A percentile compares a stretch with the other conserved stretches of the same genome.
These are phyloP conservation scores for Emericellopsis terricola DNA, from an alignment of 495 filamentous ascomycete genomes.

Conservation along the genomic window DNA sequence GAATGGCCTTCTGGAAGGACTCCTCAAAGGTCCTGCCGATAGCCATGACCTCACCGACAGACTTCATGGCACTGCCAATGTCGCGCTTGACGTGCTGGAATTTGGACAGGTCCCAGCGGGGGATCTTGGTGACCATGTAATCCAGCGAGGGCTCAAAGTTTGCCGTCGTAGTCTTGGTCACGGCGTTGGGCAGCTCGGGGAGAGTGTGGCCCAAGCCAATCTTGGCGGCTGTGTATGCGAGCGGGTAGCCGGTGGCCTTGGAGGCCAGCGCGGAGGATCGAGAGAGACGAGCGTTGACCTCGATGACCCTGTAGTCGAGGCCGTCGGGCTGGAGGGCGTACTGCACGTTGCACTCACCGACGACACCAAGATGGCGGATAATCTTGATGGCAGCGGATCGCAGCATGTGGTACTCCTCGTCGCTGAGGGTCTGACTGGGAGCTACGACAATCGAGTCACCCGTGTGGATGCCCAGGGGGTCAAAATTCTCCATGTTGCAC, in stretches of 20 bases:
- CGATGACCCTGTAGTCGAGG: constrained; percentile 91
- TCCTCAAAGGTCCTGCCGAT: constrained; percentile 97
- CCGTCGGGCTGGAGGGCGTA: constrained; percentile 92
- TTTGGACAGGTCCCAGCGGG: constrained; percentile 91
- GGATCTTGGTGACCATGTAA: constrained; percentile 97
- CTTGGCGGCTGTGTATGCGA: constrained; percentile 94
- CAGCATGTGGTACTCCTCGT: constrained; percentile 98
- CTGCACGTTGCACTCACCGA: constrained; percentile 96
- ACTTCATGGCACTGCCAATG: constrained; percentile 96
- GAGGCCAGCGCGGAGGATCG: constrained; percentile 92
- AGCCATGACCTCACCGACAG: constrained; percentile 96
- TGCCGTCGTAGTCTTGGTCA: constrained; percentile 94
- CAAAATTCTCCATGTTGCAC: constrained; percentile 99
- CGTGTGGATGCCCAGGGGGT: constrained; percentile 89
- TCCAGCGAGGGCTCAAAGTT: constrained; percentile 97
- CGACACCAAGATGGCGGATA: constrained; percentile 84
- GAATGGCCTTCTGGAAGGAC: constrained; percentile 96
- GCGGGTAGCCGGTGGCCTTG: constrained; percentile 92
- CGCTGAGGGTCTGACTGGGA: constrained; percentile 84
- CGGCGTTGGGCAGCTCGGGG: constrained; percentile 88
- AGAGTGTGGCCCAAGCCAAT: constrained; percentile 89
- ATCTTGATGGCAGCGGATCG: constrained; percentile 93
- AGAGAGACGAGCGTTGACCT: constrained; percentile 94
- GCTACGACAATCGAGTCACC: constrained; percentile 96
- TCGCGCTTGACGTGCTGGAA: constrained; percentile 97